Conservation (phyloP, 2,329 filamentous ascomycete species). For the Monosporascus sp. region DNA sequence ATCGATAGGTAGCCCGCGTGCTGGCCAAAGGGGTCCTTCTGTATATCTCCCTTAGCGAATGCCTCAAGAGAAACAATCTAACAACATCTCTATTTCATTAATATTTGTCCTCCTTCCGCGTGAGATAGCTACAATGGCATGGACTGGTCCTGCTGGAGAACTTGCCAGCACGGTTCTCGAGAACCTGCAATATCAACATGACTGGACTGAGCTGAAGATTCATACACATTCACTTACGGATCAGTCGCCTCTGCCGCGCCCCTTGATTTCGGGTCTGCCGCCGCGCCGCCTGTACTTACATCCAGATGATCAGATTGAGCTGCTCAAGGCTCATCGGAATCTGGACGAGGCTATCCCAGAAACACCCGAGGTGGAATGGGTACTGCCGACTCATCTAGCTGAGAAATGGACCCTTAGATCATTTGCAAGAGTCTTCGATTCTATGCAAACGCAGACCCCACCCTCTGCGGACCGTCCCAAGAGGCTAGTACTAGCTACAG, state of each 20-base stretch:
- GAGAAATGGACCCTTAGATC: slow-evolving; percentile 66
- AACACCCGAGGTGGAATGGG: slow-evolving; percentile 64
- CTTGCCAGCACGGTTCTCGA: slow-evolving; percentile 58
- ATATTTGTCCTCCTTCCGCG: not conserved
- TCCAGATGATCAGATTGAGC: slow-evolving; percentile 74
- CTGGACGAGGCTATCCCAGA: slow-evolving; percentile 40
- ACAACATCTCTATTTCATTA: not conserved
- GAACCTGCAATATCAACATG: slow-evolving; percentile 70
- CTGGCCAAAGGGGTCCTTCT: too few relatives aligned
- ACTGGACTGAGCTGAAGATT: slow-evolving; percentile 60
- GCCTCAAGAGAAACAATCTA: too few relatives aligned
- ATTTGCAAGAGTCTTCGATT: slow-evolving; percentile 67
- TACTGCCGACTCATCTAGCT: slow-evolving; percentile 65
- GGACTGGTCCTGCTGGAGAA: slow-evolving; percentile 20
- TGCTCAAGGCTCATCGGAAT: slow-evolving; percentile 55
- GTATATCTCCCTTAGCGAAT: too few relatives aligned
- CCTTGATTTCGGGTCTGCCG: slow-evolving; percentile 67
- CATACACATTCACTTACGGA: slow-evolving; percentile 38
- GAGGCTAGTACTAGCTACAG: slow-evolving; percentile 65
- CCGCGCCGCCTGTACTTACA: slow-evolving; percentile 71
- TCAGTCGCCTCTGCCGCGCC: slow-evolving; percentile 43
- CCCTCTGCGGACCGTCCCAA: slow-evolving; percentile 47
- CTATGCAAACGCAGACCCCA: slow-evolving; percentile 41
- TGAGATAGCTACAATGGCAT: slow-evolving; percentile 15
- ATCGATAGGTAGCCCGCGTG: too few relatives aligned